Base-by-base conservation (phyloP, 139 green algal genomes). In the Picocystis salinarum region DNA sequence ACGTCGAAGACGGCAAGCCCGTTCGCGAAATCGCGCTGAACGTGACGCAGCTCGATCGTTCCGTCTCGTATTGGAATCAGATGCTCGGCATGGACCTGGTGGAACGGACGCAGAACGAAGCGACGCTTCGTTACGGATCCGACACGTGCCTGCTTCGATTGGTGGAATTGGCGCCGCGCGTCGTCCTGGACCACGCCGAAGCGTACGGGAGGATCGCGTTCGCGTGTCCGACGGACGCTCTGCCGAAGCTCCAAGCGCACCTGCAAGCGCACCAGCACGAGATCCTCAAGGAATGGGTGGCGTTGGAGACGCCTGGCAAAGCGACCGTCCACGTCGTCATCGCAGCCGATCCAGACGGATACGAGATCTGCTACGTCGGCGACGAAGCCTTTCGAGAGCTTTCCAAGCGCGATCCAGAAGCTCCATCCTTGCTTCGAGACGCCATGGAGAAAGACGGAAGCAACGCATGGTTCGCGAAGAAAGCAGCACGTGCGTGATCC, bases 341-440 rank as follows among this genome's bases (percentile, higher is more conserved):
- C 29, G 47, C 72, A 42, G 58, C 56, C 19, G 64, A 73, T 48
- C 62, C 62, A 0, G 64, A 74, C 15, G 64, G 62, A 0, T 62
- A 73, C 45, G 64, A 73, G 62, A 63, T 71, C n/a, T 73, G 64
- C 40, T 73, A 73, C 40, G 64, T 73, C 23, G 64, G 64, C 0
- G 64, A 73, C 15, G 64, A 56, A 2, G 61, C 44, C 11, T 73
- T 73, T 42, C 20, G 51, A n/a, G 37, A 59, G 15, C 53, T 73
- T 33, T 71, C 56, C 1, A 30, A 40, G 2, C 18, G 42, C 4
- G 64, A 73, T 39, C 55, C 61, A 0, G 12, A 25, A 5, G 64
- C 64, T 3, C 15, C 41, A 2, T 24, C 33, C 9, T 31, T 63
- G 46, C 48, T 73, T 39, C 27, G 6, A 0, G 50, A 73, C 22